These are phyloP conservation scores for Candida parachauliodes DNA, from an alignment of 805 yeast species.

Conservation along the genomic window DNA sequence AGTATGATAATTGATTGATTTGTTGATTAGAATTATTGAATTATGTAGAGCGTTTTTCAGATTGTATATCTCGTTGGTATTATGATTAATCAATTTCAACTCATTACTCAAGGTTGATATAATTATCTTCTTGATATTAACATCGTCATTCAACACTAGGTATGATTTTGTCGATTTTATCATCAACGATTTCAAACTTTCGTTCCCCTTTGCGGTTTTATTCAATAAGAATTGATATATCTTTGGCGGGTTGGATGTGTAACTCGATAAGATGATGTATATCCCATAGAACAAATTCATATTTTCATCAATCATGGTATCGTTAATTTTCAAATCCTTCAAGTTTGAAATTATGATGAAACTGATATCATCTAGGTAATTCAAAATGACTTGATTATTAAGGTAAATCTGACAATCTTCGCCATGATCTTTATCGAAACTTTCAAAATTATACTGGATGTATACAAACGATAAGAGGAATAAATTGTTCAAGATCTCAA, in stretches of 20 bases:
- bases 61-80: conserved; percentile 23
- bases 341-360: conserved; percentile 39
- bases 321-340: conserved; percentile 14
- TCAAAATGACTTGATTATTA: conserved; percentile 46
- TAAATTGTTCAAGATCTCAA: conserved; percentile 44
- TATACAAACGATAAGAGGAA: conserved; percentile 43
- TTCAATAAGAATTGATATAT: conserved; percentile 20
- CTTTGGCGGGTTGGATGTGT: conserved; percentile 42
- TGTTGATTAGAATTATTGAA: conserved; percentile 50
- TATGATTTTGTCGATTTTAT: conserved; percentile 22
- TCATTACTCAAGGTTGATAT: conserved; percentile 34
- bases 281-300: conserved; percentile 46
- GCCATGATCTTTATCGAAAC: conserved; percentile 1
- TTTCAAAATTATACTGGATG: conserved; percentile 33
- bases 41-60: conserved; percentile 47
- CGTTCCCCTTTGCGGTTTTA: conserved; percentile 12
- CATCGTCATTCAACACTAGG: conserved; percentile 14
- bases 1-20: conserved; percentile 21
- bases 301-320: conserved; percentile 25
- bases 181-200: conserved; percentile 17
- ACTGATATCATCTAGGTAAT: conserved; percentile 47
- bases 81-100: conserved; percentile 16
- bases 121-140: conserved; percentile 23
- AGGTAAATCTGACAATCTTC: no score
- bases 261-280: conserved; percentile 43